Evolutionary conservation across 225 moss, liverwort and hornwort species (phyloP), one percentile per base, ranked within the genome.

Genomic region (Pseudoscleropodium purum): DNA sequence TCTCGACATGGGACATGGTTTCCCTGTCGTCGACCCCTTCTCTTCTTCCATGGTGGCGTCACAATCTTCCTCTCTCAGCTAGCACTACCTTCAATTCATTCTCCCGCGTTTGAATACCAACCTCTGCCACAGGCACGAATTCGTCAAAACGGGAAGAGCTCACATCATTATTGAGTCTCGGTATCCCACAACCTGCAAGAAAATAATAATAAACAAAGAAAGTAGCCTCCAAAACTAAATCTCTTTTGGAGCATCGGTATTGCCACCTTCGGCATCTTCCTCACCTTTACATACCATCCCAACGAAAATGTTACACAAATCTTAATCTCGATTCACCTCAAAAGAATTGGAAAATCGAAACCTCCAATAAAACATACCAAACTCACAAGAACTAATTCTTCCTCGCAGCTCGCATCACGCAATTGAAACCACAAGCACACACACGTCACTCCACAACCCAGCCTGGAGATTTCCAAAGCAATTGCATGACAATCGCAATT

Each of bases 1-100:
- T 67, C 63, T 91, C 26, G 90, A 66, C 93, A 94, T 80, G 24
- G 97, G 97, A 75, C 96, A 95, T 47, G 92, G 89, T 60, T 94
- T 95, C 69, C 94, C 96, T 70, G 94, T 97, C 83, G 47, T 86
- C 59, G 34, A 64, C 19, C 37, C 66, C 66, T 27, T 37, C 43
- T 74, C 90, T 23, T 83, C 81, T 9, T 80, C 89, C 91, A 94
- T 92, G 51, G 26, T n/a, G 78, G 69, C 60, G 26, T 41, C 27
- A 20, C 14, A 59, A 57, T n/a, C 72, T 73, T 47, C 80, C 70
- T 51, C 91, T 39, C 83, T 63, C 56, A 68, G 39, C 63, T 52
- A 63, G 65, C 81, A 75, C 61, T 76, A 36, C 25, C 65, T 82
- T 79, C 43, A 31, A 43, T 90, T 59, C 85, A 37, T 49, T 83